Evolutionary conservation across 2,329 filamentous ascomycete genomes (phyloP), one percentile per base, ranked within the genome.

Genomic region (Pseudogymnoascus sp.): DNA sequence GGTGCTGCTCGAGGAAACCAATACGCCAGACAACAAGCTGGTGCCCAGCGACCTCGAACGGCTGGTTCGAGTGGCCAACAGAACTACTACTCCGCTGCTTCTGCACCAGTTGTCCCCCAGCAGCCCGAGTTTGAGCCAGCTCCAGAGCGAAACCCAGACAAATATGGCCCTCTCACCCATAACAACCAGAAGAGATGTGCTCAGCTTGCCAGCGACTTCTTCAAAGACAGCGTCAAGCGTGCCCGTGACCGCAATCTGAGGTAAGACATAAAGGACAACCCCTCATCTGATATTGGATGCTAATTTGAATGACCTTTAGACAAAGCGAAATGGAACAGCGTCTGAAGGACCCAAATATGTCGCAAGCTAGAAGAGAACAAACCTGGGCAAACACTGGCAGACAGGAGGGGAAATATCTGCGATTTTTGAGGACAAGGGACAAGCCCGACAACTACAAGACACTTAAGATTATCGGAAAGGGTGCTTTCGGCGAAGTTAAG

Each of bases 401-500:
- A 72, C 91, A 93, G 71, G 93, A 97, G 76, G 91, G 90, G 60
- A 90, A 92, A 71, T 97, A 96, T 76, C 81, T 99, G 67, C 91
- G 93, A 40, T 97, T 97, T 80, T 80, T 97, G 71, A 88, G 93
- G 63, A 97, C 93, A 63, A 93, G 91, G 76, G 93, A 97, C 75
- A 89, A 88, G 76, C 92, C 93, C 9, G 88, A 93, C 69, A 97
- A 97, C 79, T 99, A 97, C 82, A 86, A 87, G 67, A 97, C 93
- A 1, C 84, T 97, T 77, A 97, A 97, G 82, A 93, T 97, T 70
- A 99, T 99, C 70, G 95, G 95, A 73, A 99, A 99, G 82, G 95
- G 95, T 77, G 95, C 95, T 12, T 99, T 99, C 73, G 95, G 95
- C 75, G 95, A 99, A 77, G 95, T 99, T 71, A 96, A 96, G 79